Percentiles rank a stretch among this genome's conserved stretches.
Evolutionary conservation across 139 green algal genomes (phyloP).

Genomic region (Micractinium sp.): DNA sequence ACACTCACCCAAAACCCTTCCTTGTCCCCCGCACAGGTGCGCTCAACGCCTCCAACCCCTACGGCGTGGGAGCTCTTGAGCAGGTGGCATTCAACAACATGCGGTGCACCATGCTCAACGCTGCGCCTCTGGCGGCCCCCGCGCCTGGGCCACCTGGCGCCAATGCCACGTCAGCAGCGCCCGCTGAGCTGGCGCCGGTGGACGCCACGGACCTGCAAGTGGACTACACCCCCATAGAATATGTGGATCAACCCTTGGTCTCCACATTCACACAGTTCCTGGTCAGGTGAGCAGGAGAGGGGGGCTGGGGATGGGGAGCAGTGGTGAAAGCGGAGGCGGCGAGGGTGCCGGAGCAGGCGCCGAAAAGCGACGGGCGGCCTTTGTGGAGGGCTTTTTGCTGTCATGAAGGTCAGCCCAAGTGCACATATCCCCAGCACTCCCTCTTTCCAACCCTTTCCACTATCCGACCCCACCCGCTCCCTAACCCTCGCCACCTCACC

Average conservation of each 20-base stretch:
- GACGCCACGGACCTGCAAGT: slow-evolving; percentile 35
- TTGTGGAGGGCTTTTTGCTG: too few species aligned
- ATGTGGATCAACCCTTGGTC: slow-evolving; percentile 35
- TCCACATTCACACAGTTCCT: slow-evolving; percentile 72
- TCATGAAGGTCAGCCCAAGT: background rate
- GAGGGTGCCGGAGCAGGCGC: too few species aligned
- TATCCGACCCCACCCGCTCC: too few species aligned
- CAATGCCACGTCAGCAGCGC: too few species aligned
- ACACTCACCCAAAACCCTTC: too few species aligned
- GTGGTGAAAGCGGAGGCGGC: too few species aligned
- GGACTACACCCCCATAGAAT: slow-evolving; percentile 69
- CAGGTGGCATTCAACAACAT: slow-evolving; percentile 69
- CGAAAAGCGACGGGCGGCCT: background rate
- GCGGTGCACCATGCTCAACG: slow-evolving; percentile 44
- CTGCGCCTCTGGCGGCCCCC: too few species aligned
- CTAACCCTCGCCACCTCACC: too few species aligned
- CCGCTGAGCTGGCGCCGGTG: too few species aligned
- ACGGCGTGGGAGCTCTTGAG: slow-evolving; percentile 34
- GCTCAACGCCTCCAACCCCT: slow-evolving; percentile 44
- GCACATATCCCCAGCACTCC: too few species aligned
- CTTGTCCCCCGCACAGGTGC: slow-evolving; percentile 17
- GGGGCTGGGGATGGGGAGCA: too few species aligned
- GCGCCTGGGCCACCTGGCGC: too few species aligned
- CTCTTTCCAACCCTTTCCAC: background rate
- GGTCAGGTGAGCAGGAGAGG: slow-evolving; percentile 50